A percentile compares a stretch with the other conserved stretches of the same genome.
Evolutionary conservation across 768 basidiomycete genomes (phyloP).

Genomic region (Kwoniella sp.): DNA sequence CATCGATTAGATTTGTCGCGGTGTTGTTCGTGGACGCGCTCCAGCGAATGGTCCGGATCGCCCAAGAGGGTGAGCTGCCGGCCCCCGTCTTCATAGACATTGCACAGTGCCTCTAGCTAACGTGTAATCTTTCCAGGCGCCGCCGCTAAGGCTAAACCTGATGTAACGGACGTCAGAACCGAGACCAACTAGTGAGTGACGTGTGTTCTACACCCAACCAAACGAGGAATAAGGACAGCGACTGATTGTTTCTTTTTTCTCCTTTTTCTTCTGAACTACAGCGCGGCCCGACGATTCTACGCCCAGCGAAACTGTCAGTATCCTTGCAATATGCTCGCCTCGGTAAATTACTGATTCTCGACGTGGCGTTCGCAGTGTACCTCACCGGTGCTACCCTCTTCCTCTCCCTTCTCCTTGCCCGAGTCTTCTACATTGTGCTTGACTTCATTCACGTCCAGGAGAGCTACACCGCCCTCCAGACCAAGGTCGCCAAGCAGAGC

Average conservation of each 20-base stretch:
- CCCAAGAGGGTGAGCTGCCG: slow-evolving; percentile 50
- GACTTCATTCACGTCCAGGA: slow-evolving; percentile 90
- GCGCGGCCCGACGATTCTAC: slow-evolving; percentile 91
- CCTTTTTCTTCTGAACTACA: too few species aligned
- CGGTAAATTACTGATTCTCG: neutral
- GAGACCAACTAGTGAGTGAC: slow-evolving; percentile 68
- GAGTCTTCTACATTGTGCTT: slow-evolving; percentile 87
- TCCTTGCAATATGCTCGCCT: neutral
- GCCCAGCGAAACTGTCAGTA: slow-evolving; percentile 48
- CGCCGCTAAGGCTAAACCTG: slow-evolving; percentile 64
- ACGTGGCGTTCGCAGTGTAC: slow-evolving; percentile 61
- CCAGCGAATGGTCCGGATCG: slow-evolving; percentile 78
- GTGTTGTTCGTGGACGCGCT: slow-evolving; percentile 88
- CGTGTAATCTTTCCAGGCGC: slow-evolving; percentile 56
- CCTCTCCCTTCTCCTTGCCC: slow-evolving; percentile 90
- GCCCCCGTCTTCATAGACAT: neutral
- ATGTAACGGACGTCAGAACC: slow-evolving; percentile 66
- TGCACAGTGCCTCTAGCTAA: slow-evolving; percentile 15
- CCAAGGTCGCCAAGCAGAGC: slow-evolving; percentile 44
- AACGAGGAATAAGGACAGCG: neutral
- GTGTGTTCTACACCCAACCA: neutral
- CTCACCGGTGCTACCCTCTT: slow-evolving; percentile 79
- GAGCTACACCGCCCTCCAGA: slow-evolving; percentile 79
- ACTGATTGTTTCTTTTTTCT: neutral
- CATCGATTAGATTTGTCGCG: slow-evolving; percentile 69